phyloP scores from a whole-genome alignment of 345 rosid species.

The Lepidium africanum region DNA sequence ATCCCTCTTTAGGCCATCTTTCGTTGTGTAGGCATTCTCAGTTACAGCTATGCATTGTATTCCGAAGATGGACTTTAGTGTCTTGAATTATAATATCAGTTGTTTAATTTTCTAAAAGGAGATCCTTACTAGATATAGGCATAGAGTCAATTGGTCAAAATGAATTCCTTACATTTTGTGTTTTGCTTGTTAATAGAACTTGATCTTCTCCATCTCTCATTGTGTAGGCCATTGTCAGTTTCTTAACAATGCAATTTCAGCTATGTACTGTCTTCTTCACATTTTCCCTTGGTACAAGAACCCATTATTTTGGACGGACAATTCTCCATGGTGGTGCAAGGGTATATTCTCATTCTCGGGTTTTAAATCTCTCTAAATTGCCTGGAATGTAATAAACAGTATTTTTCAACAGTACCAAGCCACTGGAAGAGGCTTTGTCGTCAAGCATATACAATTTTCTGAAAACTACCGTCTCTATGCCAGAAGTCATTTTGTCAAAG shows the following conservation, averaged over 20 bases:
- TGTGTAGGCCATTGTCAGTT: slow-evolving; percentile 83
- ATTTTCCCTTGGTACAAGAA: slow-evolving; percentile 88
- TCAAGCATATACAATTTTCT: slow-evolving; percentile 79
- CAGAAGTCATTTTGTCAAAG: slow-evolving; percentile 96
- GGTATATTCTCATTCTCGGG: slow-evolving; percentile 36
- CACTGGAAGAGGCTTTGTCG: slow-evolving; percentile 97
- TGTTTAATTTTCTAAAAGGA: background rate
- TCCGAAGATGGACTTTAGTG: background rate
- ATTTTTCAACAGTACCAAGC: slow-evolving; percentile 72
- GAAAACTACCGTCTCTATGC: slow-evolving; percentile 95
- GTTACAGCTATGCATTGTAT: background rate
- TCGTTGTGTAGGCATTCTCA: background rate
- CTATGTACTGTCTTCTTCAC: slow-evolving; percentile 97
- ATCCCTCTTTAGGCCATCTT: background rate
- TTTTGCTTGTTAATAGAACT: background rate
- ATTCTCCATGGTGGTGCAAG: slow-evolving; percentile 98
- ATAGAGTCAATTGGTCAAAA: background rate
- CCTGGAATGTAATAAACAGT: slow-evolving; percentile 6
- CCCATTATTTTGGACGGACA: slow-evolving; percentile 96
- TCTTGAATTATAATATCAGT: background rate
- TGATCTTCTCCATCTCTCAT: background rate
- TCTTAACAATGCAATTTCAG: slow-evolving; percentile 91
- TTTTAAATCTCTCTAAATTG: background rate
- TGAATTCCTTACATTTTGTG: background rate
- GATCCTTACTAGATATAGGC: background rate